phyloP scores from a whole-genome alignment of 2,329 filamentous ascomycete species.

The Penicillium vulpinum region DNA sequence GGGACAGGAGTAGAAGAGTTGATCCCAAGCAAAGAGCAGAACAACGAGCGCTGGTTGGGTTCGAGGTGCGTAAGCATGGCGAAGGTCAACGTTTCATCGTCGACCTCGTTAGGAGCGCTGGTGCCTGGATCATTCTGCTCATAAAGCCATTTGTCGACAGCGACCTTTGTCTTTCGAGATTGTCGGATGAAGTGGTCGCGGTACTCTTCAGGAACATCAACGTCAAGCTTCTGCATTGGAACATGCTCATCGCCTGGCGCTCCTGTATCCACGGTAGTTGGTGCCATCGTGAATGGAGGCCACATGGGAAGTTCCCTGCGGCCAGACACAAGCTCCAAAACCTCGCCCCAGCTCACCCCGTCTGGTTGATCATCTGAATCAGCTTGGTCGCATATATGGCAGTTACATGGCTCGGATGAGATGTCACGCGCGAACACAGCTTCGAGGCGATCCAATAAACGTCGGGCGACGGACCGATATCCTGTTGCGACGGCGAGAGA shows the following conservation, averaged over 20 bases:
- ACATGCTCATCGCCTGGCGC: constrained; percentile 54
- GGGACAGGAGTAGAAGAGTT: constrained; percentile 62
- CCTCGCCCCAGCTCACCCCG: constrained; percentile 91
- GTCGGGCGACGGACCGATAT: constrained; percentile 88
- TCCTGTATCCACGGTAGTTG: constrained; percentile 58
- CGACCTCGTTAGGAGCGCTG: constrained; percentile 80
- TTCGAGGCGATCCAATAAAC: constrained; percentile 84
- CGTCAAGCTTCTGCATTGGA: constrained; percentile 78
- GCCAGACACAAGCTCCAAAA: constrained; percentile 88
- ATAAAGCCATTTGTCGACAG: constrained; percentile 86
- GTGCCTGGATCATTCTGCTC: constrained; percentile 72
- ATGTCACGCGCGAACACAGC: constrained; percentile 93
- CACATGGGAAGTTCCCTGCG: constrained; percentile 80
- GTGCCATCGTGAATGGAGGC: constrained; percentile 79
- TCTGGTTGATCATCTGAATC: constrained; percentile 55
- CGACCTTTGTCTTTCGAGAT: constrained; percentile 86
- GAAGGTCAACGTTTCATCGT: constrained; percentile 91
- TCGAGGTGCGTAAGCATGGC: constrained; percentile 88
- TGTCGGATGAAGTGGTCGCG: constrained; percentile 89
- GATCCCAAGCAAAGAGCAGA: constrained; percentile 74
- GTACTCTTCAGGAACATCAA: constrained; percentile 91
- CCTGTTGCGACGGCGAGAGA: constrained; percentile 94
- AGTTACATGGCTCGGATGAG: constrained; percentile 79
- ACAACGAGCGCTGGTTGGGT: constrained; percentile 72
- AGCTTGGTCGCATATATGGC: constrained; percentile 75